phyloP scores from a whole-genome alignment of 164 flowering plant species.

The Stephania cephalantha region DNA sequence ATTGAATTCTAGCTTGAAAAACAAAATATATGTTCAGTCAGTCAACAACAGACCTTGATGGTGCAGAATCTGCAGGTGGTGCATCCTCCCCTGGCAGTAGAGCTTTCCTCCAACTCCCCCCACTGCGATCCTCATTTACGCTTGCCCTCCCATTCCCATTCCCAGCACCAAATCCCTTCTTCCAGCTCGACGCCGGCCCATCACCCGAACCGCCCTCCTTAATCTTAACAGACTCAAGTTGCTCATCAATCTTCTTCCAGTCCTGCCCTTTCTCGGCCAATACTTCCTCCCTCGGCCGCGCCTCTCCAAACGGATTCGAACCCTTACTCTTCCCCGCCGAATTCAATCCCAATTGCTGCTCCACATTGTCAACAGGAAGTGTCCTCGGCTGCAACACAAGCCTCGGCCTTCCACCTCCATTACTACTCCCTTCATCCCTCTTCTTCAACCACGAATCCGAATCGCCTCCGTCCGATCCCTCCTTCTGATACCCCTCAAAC shows the following conservation, averaged over 20 bases:
- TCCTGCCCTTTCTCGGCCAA: constrained; percentile 89
- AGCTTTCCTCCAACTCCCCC: constrained; percentile 70
- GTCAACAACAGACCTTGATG: constrained; percentile 27
- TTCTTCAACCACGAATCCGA: constrained; percentile 56
- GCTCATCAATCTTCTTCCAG: constrained; percentile 89
- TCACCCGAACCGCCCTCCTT: constrained; percentile 41
- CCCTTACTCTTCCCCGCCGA: constrained; percentile 41
- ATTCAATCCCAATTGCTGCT: constrained; percentile 20
- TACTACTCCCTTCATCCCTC: constrained; percentile 27
- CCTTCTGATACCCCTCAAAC: constrained; percentile 15
- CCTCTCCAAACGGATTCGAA: constrained; percentile 82
- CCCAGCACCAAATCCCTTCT: constrained; percentile 41
- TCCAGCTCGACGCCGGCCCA: constrained; percentile 21
- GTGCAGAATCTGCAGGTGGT: constrained; percentile 17
- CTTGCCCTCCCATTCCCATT: constrained; percentile 24
- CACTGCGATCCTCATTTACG: constrained; percentile 25
- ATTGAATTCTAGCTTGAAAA: not conserved
- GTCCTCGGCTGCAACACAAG: constrained; percentile 77
- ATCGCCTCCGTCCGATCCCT: constrained; percentile 7
- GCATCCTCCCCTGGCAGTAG: constrained; percentile 8
- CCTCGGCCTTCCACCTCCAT: constrained; percentile 46
- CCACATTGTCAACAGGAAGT: constrained; percentile 35
- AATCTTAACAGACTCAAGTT: constrained; percentile 56
- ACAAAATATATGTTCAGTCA: not conserved
- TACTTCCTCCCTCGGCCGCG: constrained; percentile 95